These are phyloP conservation scores for Malania oleifera DNA, from an alignment of 164 flowering plant species.

Conservation along the genomic window DNA sequence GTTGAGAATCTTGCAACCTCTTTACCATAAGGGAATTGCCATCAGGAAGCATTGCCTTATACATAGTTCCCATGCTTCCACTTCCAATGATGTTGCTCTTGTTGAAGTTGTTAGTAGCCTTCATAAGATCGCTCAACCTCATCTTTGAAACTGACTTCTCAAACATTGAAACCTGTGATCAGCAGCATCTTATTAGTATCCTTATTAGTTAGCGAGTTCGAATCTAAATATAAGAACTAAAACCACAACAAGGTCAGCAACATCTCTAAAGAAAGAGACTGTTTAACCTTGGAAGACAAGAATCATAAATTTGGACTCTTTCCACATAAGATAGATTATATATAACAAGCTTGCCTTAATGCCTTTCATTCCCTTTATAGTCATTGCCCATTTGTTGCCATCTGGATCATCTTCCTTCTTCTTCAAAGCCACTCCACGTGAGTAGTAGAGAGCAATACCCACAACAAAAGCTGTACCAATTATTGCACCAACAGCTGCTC, in stretches of 20 bases:
- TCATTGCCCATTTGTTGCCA: conserved; percentile 84
- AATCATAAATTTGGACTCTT: neutral
- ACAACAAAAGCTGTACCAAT: conserved; percentile 30
- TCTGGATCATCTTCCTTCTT: conserved; percentile 73
- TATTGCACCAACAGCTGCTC: conserved; percentile 52
- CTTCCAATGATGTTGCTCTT: conserved; percentile 50
- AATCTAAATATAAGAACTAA: neutral
- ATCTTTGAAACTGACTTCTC: conserved; percentile 63
- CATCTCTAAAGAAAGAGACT: neutral
- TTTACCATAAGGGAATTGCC: conserved; percentile 49
- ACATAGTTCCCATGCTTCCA: conserved; percentile 60
- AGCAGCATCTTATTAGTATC: neutral
- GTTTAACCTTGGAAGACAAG: neutral
- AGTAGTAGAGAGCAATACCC: conserved; percentile 25
- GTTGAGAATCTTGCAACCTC: conserved; percentile 61
- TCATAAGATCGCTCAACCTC: conserved; percentile 65
- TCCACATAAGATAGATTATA: neutral
- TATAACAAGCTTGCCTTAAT: conserved; percentile 51
- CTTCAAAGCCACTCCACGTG: conserved; percentile 26
- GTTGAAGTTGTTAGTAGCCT: conserved; percentile 59
- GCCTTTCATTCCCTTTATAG: conserved; percentile 55
- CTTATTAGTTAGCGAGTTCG: neutral
- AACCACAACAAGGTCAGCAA: neutral
- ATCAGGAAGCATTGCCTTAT: conserved; percentile 50
- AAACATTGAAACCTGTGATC: conserved; percentile 62